Percentiles rank a stretch among this genome's conserved stretches.
Evolutionary conservation across 768 basidiomycete genomes (phyloP).

Genomic region (Lentinula lateritia): DNA sequence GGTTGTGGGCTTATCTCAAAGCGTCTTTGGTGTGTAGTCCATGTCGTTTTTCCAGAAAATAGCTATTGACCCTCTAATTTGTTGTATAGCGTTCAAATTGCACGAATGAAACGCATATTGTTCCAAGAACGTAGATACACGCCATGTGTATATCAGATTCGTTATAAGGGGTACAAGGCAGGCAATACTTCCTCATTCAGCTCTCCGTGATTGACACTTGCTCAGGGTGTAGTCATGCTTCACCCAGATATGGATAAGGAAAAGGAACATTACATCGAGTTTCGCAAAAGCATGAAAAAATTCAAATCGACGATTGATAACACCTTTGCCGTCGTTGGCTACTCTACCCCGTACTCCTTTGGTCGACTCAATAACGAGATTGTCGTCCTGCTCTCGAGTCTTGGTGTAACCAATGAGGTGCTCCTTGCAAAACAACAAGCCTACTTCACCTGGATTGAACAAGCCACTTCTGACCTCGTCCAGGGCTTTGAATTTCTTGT

Average conservation of each 20-base stretch:
- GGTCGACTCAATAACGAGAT: conserved; percentile 68
- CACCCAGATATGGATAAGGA: conserved; percentile 51
- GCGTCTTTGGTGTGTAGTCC: conserved; percentile 28
- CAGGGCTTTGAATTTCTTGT: conserved; percentile 55
- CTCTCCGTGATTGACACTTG: not conserved
- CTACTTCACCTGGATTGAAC: conserved; percentile 55
- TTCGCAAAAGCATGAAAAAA: conserved; percentile 69
- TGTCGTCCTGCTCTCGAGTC: conserved; percentile 58
- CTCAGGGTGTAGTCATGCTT: conserved; percentile 55
- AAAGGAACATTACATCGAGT: conserved; percentile 43
- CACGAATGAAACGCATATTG: conserved; percentile 47
- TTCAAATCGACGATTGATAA: conserved; percentile 49
- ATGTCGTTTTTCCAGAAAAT: not conserved
- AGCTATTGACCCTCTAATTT: not conserved
- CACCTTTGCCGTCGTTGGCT: conserved; percentile 64
- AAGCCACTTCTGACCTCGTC: conserved; percentile 40
- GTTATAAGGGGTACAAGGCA: conserved; percentile 61
- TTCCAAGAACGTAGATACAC: conserved; percentile 54
- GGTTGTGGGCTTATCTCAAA: conserved; percentile 63
- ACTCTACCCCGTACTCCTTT: conserved; percentile 59
- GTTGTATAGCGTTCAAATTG: conserved; percentile 30
- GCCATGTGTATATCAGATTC: conserved; percentile 60
- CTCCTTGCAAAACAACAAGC: conserved; percentile 49
- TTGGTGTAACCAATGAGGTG: conserved; percentile 52
- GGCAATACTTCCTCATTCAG: not conserved